Conservation (phyloP, 441 rosid species). For the Gossypium lobatum region DNA sequence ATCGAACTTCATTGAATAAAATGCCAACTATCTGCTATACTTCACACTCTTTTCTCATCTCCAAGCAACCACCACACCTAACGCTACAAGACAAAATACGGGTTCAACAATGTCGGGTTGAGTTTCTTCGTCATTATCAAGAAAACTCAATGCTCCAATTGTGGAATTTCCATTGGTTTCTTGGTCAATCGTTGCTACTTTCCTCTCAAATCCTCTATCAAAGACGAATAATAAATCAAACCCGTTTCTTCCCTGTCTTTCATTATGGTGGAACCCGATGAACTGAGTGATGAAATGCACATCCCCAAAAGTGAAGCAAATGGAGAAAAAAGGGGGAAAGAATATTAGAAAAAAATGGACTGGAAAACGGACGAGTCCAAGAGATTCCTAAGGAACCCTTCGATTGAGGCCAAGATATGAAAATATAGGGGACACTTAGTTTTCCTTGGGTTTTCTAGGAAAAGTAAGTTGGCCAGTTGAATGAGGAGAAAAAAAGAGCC, state of each 20-base stretch:
- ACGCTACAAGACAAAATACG: neutral
- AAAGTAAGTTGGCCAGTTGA: no score
- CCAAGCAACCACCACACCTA: constrained; percentile 17
- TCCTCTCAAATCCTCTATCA: constrained; percentile 33
- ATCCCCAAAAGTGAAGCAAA: constrained; percentile 3
- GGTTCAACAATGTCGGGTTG: neutral
- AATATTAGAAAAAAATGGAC: constrained; percentile 65
- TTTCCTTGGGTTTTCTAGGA: no score
- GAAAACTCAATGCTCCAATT: constrained; percentile 17
- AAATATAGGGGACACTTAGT: no score
- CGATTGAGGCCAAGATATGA: constrained; percentile 52
- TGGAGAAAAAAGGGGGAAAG: constrained; percentile 27
- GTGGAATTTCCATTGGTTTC: neutral
- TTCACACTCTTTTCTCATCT: constrained; percentile 24
- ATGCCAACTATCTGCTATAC: constrained; percentile 45
- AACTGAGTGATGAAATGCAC: constrained; percentile 6
- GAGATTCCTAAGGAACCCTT: constrained; percentile 86
- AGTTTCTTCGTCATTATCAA: neutral
- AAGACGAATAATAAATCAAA: constrained; percentile 42
- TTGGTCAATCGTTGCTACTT: neutral
- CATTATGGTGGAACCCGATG: constrained; percentile 30
- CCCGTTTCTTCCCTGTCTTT: constrained; percentile 25
- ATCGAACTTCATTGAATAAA: neutral
- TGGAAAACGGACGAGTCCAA: constrained; percentile 89
- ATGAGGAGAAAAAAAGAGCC: no score